Conservation (phyloP, 116 monocot species). For the Dioscorea cayenensis region DNA sequence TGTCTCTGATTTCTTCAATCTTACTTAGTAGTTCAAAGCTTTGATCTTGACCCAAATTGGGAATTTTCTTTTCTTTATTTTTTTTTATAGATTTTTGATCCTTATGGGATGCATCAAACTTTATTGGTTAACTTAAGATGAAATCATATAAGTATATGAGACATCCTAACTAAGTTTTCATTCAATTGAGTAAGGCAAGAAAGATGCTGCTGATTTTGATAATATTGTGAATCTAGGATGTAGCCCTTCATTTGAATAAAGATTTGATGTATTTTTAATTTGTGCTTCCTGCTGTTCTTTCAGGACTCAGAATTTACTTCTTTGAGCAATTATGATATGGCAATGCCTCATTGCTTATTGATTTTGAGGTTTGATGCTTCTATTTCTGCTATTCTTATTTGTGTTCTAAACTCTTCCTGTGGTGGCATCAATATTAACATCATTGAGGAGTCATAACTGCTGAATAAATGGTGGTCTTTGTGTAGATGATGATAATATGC, state of each 20-base stretch:
- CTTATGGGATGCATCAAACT: too few relatives aligned
- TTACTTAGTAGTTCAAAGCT: not conserved
- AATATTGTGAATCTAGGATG: not conserved
- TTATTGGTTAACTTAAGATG: too few relatives aligned
- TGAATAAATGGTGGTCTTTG: too few relatives aligned
- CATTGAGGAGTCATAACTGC: too few relatives aligned
- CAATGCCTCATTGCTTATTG: not conserved
- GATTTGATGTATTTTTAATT: not conserved
- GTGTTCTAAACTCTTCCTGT: too few relatives aligned
- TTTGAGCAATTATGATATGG: not conserved
- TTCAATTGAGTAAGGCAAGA: not conserved
- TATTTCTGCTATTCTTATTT: not conserved
- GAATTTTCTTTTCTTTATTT: not conserved
- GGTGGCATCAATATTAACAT: too few relatives aligned
- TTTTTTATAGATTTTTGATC: too few relatives aligned
- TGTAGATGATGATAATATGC: too few relatives aligned
- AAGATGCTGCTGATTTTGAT: not conserved
- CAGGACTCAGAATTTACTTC: not conserved
- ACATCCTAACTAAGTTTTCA: too few relatives aligned
- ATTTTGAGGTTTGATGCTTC: not conserved
- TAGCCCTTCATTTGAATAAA: not conserved
- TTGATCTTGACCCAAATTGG: not conserved
- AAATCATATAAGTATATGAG: too few relatives aligned
- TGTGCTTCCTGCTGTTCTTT: not conserved
- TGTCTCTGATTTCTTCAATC: not conserved